Conservation (phyloP, 2,329 filamentous ascomycete genomes). For the Sporothrix pallida region DNA sequence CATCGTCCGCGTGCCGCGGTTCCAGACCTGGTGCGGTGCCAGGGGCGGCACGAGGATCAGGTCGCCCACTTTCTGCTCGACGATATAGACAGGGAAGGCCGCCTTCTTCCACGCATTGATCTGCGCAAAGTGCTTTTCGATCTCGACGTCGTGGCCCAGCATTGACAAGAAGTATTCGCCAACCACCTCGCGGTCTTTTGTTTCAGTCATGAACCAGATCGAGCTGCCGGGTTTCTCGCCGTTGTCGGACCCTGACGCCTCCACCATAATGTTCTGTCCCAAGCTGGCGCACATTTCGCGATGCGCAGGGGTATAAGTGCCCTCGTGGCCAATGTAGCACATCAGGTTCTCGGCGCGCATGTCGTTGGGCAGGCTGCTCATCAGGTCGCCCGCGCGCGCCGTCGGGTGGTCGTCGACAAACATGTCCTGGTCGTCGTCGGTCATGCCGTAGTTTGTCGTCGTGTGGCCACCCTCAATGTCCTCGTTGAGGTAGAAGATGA, state of each 20-base stretch:
- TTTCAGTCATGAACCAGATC: conserved; percentile 99
- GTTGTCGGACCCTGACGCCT: conserved; percentile 74
- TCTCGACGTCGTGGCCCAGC: conserved; percentile 93
- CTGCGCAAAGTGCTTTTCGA: conserved; percentile 96
- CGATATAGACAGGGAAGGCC: conserved; percentile 88
- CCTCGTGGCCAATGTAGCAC: conserved; percentile 98
- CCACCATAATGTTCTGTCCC: conserved; percentile 98
- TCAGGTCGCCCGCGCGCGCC: conserved; percentile 83
- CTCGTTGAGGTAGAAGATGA: conserved; percentile 90
- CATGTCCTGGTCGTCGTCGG: conserved; percentile 45
- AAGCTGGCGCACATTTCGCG: conserved; percentile 97
- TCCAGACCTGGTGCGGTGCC: conserved; percentile 98
- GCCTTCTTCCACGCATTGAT: conserved; percentile 95
- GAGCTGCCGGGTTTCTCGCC: conserved; percentile 86
- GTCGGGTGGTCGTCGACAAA: conserved; percentile 59
- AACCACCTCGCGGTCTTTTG: conserved; percentile 86
- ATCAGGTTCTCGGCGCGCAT: conserved; percentile 97
- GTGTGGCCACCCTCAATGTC: conserved; percentile 58
- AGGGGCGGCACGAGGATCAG: conserved; percentile 92
- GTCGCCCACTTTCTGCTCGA: conserved; percentile 88
- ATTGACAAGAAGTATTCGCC: conserved; percentile 93
- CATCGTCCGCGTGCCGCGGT: conserved; percentile 91
- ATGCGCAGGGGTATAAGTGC: conserved; percentile 93
- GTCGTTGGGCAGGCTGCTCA: conserved; percentile 84
- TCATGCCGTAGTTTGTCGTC: conserved; percentile 16